A percentile compares a stretch with the other conserved stretches of the same genome.
Conservation (phyloP, 768 basidiomycete species). For the Suillus plorans region DNA sequence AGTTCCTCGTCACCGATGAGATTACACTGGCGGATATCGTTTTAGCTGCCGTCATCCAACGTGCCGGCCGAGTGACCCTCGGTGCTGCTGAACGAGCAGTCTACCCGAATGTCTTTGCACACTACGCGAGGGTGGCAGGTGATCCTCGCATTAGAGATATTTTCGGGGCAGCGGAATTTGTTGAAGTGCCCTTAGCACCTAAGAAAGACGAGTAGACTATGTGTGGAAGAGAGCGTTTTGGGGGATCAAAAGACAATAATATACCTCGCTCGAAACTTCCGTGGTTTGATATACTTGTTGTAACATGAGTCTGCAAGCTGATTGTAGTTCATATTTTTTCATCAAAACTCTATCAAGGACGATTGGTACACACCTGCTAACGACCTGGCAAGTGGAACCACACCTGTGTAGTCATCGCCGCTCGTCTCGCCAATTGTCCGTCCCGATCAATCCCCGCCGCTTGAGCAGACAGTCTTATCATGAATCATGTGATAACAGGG, state of each 20-base stretch:
- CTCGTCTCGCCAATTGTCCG: conserved; percentile 40
- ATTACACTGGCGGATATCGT: conserved; percentile 30
- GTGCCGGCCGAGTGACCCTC: conserved; percentile 24
- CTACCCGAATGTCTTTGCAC: conserved; percentile 26
- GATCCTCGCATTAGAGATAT: conserved; percentile 21
- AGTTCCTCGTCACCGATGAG: conserved; percentile 23
- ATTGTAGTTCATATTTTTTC: background rate
- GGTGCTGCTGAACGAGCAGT: conserved; percentile 25
- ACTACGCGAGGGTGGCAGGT: conserved; percentile 21
- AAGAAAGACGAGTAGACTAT: background rate
- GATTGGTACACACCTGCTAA: conserved; percentile 24
- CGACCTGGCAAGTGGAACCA: conserved; percentile 85
- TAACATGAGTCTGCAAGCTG: background rate
- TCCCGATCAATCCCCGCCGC: conserved; percentile 39
- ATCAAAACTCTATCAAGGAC: background rate
- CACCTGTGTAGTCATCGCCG: conserved; percentile 51
- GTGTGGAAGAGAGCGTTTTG: background rate
- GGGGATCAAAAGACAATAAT: background rate
- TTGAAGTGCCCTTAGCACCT: conserved; percentile 18
- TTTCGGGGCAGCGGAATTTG: conserved; percentile 22
- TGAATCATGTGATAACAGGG: conserved; percentile 56
- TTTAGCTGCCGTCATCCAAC: conserved; percentile 23
- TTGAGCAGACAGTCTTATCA: conserved; percentile 25
- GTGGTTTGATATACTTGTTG: background rate
- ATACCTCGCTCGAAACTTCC: background rate